Conservation (phyloP, 169 alveolate species). For the Plasmodium yoelii region DNA sequence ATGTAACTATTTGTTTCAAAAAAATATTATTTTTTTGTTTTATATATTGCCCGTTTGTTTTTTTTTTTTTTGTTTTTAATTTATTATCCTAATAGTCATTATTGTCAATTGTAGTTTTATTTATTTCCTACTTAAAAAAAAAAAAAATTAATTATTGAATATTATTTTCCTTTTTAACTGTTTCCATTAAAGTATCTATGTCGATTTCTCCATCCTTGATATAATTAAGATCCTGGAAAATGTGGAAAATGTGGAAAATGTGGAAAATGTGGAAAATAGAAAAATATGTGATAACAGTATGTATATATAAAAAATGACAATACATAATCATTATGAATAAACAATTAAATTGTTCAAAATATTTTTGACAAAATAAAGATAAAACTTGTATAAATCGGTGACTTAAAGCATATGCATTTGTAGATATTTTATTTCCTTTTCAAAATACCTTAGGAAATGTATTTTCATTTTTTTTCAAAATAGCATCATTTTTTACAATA, state of each 20-base stretch:
- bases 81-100: neutral
- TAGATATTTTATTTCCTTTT: neutral
- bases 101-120: neutral
- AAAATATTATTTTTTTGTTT: neutral
- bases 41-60: neutral
- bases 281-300: neutral
- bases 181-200: conserved; percentile 45
- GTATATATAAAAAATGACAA: neutral
- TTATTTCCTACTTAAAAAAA: neutral
- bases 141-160: neutral
- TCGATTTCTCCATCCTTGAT: conserved; percentile 73
- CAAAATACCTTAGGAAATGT: conserved; percentile 51
- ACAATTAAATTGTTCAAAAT: neutral
- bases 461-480: conserved; percentile 43
- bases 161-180: conserved; percentile 50
- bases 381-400: no score
- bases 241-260: neutral
- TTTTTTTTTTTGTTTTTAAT: neutral
- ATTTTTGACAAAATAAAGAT: no score
- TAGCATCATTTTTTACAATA: conserved; percentile 39
- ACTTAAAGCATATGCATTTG: neutral
- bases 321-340: neutral
- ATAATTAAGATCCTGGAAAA: conserved; percentile 33
- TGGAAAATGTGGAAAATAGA: no score
- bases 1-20: neutral